Conservation (phyloP, 768 basidiomycete species). For the Suillus plorans region DNA sequence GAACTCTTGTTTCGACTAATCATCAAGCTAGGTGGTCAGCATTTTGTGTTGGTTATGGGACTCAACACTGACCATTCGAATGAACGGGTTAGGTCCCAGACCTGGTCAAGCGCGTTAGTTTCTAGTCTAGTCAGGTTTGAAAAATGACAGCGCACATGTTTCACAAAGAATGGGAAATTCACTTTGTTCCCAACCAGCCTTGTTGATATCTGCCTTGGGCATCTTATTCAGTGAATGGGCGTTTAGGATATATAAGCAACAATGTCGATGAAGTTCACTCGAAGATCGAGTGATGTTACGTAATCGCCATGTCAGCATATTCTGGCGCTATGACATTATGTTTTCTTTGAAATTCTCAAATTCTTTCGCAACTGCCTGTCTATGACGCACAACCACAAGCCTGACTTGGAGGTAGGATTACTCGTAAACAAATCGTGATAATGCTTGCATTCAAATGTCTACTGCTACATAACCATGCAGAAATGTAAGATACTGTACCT, state of each 20-base stretch:
- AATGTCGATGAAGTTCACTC: background rate
- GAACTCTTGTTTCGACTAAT: constrained; percentile 93
- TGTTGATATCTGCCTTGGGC: constrained; percentile 93
- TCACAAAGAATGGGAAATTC: constrained; percentile 95
- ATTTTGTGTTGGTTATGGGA: constrained; percentile 5
- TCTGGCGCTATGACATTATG: background rate
- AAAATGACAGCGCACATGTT: constrained; percentile 59
- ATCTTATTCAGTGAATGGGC: constrained; percentile 31
- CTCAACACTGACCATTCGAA: constrained; percentile 75
- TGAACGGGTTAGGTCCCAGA: constrained; percentile 67
- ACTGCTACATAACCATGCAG: constrained; percentile 5
- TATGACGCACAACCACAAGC: background rate
- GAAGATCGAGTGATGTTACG: background rate
- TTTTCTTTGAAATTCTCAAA: background rate
- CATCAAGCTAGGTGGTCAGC: constrained; percentile 1
- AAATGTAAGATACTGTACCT: background rate
- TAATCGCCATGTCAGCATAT: background rate
- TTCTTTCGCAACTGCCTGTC: background rate
- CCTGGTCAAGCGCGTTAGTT: background rate
- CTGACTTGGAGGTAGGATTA: background rate
- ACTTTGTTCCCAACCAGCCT: constrained; percentile 91
- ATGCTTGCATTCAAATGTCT: constrained; percentile 7
- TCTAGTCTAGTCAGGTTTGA: background rate
- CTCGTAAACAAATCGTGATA: background rate
- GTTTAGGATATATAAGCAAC: background rate